phyloP scores from a whole-genome alignment of 805 yeast genomes.

The Clavispora carvajalis region DNA sequence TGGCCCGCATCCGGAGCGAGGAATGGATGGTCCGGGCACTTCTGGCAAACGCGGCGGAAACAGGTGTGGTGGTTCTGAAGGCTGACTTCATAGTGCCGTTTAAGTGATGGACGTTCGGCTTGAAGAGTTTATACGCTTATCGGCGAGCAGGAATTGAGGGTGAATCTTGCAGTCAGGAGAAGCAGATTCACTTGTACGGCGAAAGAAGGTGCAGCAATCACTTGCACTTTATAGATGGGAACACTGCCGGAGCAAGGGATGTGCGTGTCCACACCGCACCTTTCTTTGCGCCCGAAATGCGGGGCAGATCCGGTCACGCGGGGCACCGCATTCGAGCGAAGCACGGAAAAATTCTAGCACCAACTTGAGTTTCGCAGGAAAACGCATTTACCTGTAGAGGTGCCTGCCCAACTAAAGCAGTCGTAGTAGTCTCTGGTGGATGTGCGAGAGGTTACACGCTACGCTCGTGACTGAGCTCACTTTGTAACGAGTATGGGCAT shows the following conservation, averaged over 20 bases:
- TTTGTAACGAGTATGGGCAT: too few species aligned
- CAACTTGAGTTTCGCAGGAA: too few species aligned
- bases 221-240: not conserved
- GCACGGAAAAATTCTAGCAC: too few species aligned
- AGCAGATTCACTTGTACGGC: not conserved
- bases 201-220: not conserved
- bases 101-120: too few species aligned
- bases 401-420: too few species aligned
- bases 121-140: too few species aligned
- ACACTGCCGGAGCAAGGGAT: conserved; percentile 1
- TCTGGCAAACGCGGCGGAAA: not conserved
- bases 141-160: too few species aligned
- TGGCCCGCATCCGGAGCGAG: conserved; percentile 27
- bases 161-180: too few species aligned
- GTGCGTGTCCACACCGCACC: not conserved
- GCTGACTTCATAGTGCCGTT: not conserved
- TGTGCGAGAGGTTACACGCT: too few species aligned
- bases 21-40: not conserved
- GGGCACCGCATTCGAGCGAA: not conserved
- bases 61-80: conserved; percentile 6
- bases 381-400: too few species aligned
- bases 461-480: too few species aligned
- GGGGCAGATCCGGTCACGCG: not conserved
- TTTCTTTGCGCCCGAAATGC: not conserved
- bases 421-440: too few species aligned